A percentile compares a stretch with the other conserved stretches of the same genome.
phyloP scores from a whole-genome alignment of 2,329 filamentous ascomycete species.

The Penicillium frequentans region DNA sequence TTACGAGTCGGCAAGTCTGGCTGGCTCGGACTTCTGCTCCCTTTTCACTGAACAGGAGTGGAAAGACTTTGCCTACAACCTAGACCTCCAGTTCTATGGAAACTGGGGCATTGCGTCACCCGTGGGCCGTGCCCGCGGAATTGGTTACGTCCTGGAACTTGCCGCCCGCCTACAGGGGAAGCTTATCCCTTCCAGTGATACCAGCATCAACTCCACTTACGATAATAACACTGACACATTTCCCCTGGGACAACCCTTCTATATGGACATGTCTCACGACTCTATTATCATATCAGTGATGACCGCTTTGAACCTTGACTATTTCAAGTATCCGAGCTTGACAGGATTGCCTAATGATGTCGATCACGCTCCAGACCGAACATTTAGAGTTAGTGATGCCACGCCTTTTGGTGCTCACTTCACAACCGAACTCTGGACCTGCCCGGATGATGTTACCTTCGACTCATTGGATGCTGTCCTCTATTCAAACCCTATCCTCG shows the following conservation, averaged over 20 bases:
- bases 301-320: conserved; percentile 55
- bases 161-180: conserved; percentile 50
- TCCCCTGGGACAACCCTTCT: conserved; percentile 51
- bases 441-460: conserved; percentile 29
- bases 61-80: conserved; percentile 54
- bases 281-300: conserved; percentile 53
- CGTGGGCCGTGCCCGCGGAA: conserved; percentile 53
- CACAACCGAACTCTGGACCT: conserved; percentile 58
- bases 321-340: conserved; percentile 41
- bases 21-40: conserved; percentile 52
- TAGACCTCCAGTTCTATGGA: conserved; percentile 53
- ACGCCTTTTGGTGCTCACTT: conserved; percentile 58
- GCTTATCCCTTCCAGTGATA: conserved; percentile 50
- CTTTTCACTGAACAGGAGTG: conserved; percentile 58
- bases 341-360: conserved; percentile 26
- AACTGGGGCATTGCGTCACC: conserved; percentile 51
- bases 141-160: conserved; percentile 55
- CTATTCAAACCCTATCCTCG: conserved; percentile 30
- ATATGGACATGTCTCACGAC: conserved; percentile 56
- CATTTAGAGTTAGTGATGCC: conserved; percentile 52
- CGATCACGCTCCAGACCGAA: conserved; percentile 45
- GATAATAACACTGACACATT: conserved; percentile 49
- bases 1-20: conserved; percentile 55
- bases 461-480: conserved; percentile 36
- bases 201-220: conserved; percentile 53